Percentiles rank a stretch among this genome's conserved stretches.
Evolutionary conservation across 2,329 filamentous ascomycete species (phyloP).

Genomic region (Ceratocystis ficicola): DNA sequence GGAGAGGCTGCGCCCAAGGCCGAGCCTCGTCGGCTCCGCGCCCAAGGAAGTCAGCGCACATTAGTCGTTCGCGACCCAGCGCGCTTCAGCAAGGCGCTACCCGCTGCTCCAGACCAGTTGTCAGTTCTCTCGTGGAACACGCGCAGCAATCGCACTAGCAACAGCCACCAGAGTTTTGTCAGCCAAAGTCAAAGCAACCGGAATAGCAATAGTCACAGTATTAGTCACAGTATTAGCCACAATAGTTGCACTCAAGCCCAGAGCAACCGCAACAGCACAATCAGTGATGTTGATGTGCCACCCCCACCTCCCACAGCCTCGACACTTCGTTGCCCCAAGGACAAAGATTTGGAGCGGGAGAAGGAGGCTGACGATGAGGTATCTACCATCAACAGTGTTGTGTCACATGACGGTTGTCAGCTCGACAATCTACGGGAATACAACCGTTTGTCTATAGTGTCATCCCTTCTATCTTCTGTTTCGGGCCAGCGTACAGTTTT

Average conservation of each 20-base stretch:
- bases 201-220: constrained; percentile 27
- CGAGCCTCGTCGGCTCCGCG: constrained; percentile 27
- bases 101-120: constrained; percentile 14
- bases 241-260: constrained; percentile 24
- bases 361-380: constrained; percentile 35
- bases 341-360: constrained; percentile 16
- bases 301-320: not conserved
- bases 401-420: constrained; percentile 47
- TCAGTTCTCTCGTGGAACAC: constrained; percentile 12
- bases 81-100: constrained; percentile 29
- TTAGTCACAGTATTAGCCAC: constrained; percentile 24
- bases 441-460: constrained; percentile 47
- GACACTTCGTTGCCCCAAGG: not conserved
- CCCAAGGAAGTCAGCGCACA: constrained; percentile 36
- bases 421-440: constrained; percentile 47
- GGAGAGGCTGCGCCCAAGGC: constrained; percentile 39
- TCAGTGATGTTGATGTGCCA: constrained; percentile 17
- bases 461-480: constrained; percentile 40
- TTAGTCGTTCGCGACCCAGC: constrained; percentile 38
- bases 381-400: constrained; percentile 45
- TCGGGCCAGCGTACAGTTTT: constrained; percentile 45
- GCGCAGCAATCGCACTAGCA: not conserved
- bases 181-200: not conserved
- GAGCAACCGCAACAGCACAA: constrained; percentile 27
- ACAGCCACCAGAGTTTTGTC: not conserved